A percentile compares a stretch with the other conserved stretches of the same genome.
Evolutionary conservation across 139 green algal species (phyloP).

Genomic region (Micractinium conductrix): DNA sequence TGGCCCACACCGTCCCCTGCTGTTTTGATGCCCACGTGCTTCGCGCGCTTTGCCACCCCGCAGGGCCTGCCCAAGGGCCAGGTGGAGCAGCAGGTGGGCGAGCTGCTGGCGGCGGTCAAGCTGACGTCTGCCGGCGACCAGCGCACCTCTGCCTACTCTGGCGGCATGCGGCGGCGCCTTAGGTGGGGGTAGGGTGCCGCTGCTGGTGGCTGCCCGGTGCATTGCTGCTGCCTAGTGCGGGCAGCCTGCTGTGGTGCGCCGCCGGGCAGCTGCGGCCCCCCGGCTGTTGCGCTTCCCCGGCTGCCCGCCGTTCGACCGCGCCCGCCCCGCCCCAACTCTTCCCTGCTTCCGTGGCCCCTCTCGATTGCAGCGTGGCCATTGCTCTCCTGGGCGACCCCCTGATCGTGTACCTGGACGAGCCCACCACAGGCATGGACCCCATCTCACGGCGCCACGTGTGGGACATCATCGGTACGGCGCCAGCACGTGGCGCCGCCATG

Average conservation of each 20-base stretch:
- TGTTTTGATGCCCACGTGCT: no score
- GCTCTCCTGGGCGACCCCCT: conserved; percentile 91
- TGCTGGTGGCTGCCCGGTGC: no score
- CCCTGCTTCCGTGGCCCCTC: no score
- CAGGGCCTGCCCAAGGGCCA: conserved; percentile 16
- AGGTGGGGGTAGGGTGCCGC: no score
- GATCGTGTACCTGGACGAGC: conserved; percentile 96
- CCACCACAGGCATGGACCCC: conserved; percentile 94
- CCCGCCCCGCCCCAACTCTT: no score
- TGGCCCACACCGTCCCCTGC: no score
- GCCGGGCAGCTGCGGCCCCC: no score
- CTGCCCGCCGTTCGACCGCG: no score
- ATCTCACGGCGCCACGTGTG: conserved; percentile 91
- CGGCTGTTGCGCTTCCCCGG: no score
- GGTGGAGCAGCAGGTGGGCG: background rate
- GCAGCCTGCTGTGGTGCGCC: no score
- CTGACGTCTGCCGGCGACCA: conserved; percentile 50
- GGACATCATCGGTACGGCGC: conserved; percentile 82
- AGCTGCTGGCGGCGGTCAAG: conserved; percentile 37
- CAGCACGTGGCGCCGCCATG: no score
- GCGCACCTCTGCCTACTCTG: conserved; percentile 65
- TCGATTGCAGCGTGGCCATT: conserved; percentile 82
- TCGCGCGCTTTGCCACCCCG: background rate
- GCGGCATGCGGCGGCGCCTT: conserved; percentile 88
- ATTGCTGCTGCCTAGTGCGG: no score